These are phyloP conservation scores for Blastobotrys arbuscula DNA, from an alignment of 1,139 yeast genomes.

Conservation along the genomic window DNA sequence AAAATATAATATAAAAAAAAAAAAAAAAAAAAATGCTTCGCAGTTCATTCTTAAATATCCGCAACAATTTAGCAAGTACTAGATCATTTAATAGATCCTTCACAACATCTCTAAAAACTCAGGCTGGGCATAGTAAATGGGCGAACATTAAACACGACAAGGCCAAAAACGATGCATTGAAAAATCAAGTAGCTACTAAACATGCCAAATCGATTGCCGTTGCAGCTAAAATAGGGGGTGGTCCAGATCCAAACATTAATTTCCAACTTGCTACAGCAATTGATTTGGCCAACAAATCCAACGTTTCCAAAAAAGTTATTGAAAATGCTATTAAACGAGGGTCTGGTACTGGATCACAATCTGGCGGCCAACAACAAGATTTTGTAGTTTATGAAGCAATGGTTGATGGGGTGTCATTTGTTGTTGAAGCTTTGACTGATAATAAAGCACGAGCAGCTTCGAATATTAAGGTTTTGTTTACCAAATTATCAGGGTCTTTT, in stretches of 20 bases:
- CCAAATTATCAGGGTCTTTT: slow-evolving; percentile 62
- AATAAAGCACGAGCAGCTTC: slow-evolving; percentile 80
- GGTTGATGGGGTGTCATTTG: slow-evolving; percentile 84
- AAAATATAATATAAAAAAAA: background rate
- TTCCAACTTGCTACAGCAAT: slow-evolving; percentile 67
- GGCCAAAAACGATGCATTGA: slow-evolving; percentile 82
- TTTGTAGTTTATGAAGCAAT: slow-evolving; percentile 75
- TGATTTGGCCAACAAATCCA: slow-evolving; percentile 71
- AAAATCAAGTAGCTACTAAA: slow-evolving; percentile 64
- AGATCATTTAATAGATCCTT: background rate
- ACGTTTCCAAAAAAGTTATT: slow-evolving; percentile 77
- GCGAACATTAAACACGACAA: slow-evolving; percentile 90
- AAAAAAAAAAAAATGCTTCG: background rate
- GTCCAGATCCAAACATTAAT: slow-evolving; percentile 56
- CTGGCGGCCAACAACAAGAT: slow-evolving; percentile 38
- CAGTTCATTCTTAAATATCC: background rate
- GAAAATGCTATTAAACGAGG: slow-evolving; percentile 87
- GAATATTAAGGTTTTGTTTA: slow-evolving; percentile 67
- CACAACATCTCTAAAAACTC: background rate
- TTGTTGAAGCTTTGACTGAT: slow-evolving; percentile 83
- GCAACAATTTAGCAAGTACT: background rate
- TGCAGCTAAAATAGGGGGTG: slow-evolving; percentile 47
- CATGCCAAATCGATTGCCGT: slow-evolving; percentile 68
- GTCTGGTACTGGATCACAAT: slow-evolving; percentile 47
- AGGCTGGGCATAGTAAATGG: slow-evolving; percentile 85